Percentiles rank a stretch among this genome's conserved stretches.
Conservation (phyloP, 1,139 yeast genomes). For the Saccharomyces hybrid region DNA sequence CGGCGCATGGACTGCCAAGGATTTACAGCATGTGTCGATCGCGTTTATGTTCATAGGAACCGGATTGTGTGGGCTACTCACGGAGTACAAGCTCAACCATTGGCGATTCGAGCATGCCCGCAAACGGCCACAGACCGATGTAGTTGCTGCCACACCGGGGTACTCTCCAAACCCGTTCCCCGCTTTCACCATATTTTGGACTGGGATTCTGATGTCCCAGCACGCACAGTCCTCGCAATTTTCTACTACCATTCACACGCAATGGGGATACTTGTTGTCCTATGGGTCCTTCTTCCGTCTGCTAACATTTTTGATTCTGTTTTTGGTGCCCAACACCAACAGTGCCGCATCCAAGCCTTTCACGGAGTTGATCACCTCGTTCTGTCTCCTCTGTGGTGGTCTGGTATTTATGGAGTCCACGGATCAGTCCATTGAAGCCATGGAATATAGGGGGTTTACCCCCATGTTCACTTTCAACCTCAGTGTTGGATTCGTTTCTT, state of each 20-base stretch:
- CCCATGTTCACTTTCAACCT: conserved; percentile 87
- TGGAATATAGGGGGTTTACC: conserved; percentile 80
- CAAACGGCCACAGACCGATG: conserved; percentile 25
- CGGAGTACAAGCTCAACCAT: conserved; percentile 52
- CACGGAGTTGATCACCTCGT: conserved; percentile 73
- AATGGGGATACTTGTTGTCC: conserved; percentile 84
- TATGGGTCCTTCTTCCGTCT: conserved; percentile 73
- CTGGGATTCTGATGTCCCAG: conserved; percentile 93
- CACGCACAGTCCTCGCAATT: conserved; percentile 78
- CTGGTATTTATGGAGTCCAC: conserved; percentile 87
- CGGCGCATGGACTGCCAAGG: conserved; percentile 85
- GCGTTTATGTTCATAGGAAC: conserved; percentile 93
- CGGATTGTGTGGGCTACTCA: conserved; percentile 81
- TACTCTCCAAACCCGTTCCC: conserved; percentile 91
- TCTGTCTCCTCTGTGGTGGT: conserved; percentile 82
- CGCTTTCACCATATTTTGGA: conserved; percentile 86
- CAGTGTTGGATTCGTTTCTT: conserved; percentile 66
- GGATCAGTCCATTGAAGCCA: conserved; percentile 71
- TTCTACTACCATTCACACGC: conserved; percentile 74
- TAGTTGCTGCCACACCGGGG: conserved; percentile 53
- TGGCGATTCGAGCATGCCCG: conserved; percentile 34
- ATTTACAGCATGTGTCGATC: conserved; percentile 88
- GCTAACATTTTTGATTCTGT: conserved; percentile 54
- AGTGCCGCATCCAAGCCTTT: conserved; percentile 60
- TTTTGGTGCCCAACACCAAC: conserved; percentile 42